A percentile compares a stretch with the other conserved stretches of the same genome.
These are phyloP conservation scores for Fusarium liriodendri DNA, from an alignment of 2,329 filamentous ascomycete genomes.

Conservation along the genomic window DNA sequence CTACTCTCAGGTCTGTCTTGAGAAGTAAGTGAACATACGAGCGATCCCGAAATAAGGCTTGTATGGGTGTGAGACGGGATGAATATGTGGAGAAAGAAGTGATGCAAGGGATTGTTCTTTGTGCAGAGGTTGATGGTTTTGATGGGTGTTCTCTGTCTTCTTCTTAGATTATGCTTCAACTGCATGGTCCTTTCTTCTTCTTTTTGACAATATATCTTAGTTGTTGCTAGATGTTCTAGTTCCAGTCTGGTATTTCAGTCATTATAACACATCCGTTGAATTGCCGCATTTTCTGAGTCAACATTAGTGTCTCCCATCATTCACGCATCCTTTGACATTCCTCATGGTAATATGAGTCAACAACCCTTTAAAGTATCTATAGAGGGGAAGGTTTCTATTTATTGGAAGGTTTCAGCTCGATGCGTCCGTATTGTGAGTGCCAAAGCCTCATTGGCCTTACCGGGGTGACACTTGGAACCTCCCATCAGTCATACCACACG, in stretches of 20 bases:
- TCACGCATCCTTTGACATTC: too few species aligned
- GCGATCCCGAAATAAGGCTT: background rate
- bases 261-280: background rate
- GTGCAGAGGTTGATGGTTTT: background rate
- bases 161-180: background rate
- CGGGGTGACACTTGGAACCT: background rate
- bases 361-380: too few species aligned
- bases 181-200: background rate
- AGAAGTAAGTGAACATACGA: constrained; percentile 1
- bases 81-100: background rate
- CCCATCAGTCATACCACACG: background rate
- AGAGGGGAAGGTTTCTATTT: too few species aligned
- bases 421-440: too few species aligned
- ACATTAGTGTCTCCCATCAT: too few species aligned
- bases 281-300: too few species aligned
- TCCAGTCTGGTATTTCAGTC: background rate
- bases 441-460: too few species aligned
- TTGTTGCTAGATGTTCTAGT: background rate
- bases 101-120: background rate
- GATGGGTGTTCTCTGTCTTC: too few species aligned
- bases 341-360: too few species aligned
- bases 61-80: background rate
- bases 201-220: background rate
- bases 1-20: constrained; percentile 27
- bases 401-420: too few species aligned